Conservation (phyloP, 768 basidiomycete genomes). For the Omphalotus guepiniiformis region DNA sequence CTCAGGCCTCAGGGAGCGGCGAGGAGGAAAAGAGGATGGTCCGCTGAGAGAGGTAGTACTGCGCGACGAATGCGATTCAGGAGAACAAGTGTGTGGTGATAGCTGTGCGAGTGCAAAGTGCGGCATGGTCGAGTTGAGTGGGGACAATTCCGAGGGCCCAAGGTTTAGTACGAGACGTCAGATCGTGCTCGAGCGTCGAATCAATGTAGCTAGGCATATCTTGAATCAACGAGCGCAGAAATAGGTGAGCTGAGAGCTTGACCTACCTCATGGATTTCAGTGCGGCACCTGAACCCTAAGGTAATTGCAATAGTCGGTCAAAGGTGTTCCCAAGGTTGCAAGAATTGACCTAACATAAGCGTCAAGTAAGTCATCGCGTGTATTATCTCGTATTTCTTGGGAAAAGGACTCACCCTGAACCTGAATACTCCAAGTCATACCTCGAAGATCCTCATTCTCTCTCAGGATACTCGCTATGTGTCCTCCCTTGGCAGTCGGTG, state of each 20-base stretch:
- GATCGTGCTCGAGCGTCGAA: constrained; percentile 81
- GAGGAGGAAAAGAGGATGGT: too few species aligned
- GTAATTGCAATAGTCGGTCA: constrained; percentile 71
- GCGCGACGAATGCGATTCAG: too few species aligned
- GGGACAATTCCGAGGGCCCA: constrained; percentile 95
- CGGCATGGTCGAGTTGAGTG: constrained; percentile 79
- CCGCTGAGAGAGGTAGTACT: too few species aligned
- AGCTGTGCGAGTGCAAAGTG: too few species aligned
- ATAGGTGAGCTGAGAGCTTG: not conserved
- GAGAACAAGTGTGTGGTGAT: too few species aligned
- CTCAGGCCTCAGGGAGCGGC: too few species aligned
- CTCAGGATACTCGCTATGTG: constrained; percentile 69
- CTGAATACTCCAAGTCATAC: constrained; percentile 90
- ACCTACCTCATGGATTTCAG: constrained; percentile 79
- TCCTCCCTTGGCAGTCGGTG: too few species aligned
- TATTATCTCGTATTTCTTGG: not conserved
- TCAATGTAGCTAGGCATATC: constrained; percentile 87
- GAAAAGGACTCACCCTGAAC: constrained; percentile 64
- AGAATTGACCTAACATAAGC: constrained; percentile 61
- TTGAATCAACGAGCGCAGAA: not conserved
- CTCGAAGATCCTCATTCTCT: constrained; percentile 60
- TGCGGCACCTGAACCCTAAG: constrained; percentile 77
- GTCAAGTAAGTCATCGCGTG: not conserved
- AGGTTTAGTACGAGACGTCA: constrained; percentile 69
- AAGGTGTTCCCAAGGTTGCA: constrained; percentile 81